These are phyloP conservation scores for Cryoendolithus antarcticus DNA, from an alignment of 2,329 filamentous ascomycete genomes.

Conservation along the genomic window DNA sequence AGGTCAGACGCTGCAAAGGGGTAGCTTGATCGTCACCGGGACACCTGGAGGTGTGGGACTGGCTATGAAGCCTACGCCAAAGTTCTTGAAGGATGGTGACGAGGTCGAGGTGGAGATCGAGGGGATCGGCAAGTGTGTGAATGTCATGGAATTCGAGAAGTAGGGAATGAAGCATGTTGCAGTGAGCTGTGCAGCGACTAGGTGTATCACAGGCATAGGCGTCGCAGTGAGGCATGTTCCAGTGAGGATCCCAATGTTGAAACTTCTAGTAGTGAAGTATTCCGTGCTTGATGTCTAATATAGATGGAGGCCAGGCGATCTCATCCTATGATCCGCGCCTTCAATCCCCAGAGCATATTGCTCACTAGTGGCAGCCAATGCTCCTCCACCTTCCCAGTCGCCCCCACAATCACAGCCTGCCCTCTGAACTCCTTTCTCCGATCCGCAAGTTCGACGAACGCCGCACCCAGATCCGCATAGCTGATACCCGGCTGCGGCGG, in stretches of 20 bases:
- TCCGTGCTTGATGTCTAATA: too few relatives aligned
- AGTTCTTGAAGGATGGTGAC: slow-evolving; percentile 22
- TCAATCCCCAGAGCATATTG: slow-evolving; percentile 6
- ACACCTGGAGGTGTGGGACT: slow-evolving; percentile 30
- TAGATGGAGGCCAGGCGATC: background rate
- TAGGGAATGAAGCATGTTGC: too few relatives aligned
- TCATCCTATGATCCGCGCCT: slow-evolving; percentile 9
- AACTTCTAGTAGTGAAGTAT: too few relatives aligned
- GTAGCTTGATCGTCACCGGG: slow-evolving; percentile 40
- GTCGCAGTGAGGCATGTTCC: too few relatives aligned
- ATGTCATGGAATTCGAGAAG: slow-evolving; percentile 22
- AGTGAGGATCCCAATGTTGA: too few relatives aligned
- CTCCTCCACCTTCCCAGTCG: slow-evolving; percentile 11
- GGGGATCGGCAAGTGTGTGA: slow-evolving; percentile 22
- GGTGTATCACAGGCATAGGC: too few relatives aligned
- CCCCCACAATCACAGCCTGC: slow-evolving; percentile 8
- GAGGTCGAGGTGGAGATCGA: slow-evolving; percentile 23
- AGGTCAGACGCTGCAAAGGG: slow-evolving; percentile 33
- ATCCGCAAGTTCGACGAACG: slow-evolving; percentile 12
- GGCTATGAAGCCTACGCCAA: slow-evolving; percentile 18
- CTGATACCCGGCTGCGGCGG: slow-evolving; percentile 3
- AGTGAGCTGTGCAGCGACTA: too few relatives aligned
- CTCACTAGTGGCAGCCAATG: slow-evolving; percentile 8
- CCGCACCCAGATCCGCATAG: slow-evolving; percentile 14
- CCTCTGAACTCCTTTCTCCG: slow-evolving; percentile 10